Conservation (phyloP, 306 rosid species). For the Quercus ilex region DNA sequence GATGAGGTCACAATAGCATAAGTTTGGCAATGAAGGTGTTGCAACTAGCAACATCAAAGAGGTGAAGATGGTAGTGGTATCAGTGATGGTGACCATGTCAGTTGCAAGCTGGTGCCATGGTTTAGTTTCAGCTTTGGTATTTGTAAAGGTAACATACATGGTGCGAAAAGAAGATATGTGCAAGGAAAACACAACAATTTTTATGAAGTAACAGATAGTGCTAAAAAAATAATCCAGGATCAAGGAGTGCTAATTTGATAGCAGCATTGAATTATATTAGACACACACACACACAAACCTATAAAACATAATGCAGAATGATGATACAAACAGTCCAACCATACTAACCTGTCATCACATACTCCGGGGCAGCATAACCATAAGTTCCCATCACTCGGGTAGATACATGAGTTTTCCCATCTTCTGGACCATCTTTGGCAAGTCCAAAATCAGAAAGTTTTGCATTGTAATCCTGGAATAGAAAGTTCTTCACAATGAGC, state of each 20-base stretch:
- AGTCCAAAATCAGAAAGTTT: conserved; percentile 77
- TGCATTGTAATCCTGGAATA: conserved; percentile 52
- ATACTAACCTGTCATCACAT: conserved; percentile 61
- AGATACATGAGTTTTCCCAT: conserved; percentile 55
- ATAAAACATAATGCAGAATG: neutral
- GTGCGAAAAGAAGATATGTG: neutral
- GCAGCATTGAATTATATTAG: neutral
- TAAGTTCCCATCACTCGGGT: conserved; percentile 60
- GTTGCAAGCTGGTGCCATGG: too few relatives aligned
- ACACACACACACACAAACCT: neutral
- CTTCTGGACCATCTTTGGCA: conserved; percentile 59
- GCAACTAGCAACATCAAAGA: too few relatives aligned
- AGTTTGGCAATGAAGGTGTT: too few relatives aligned
- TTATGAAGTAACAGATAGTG: neutral
- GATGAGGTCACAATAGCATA: too few relatives aligned
- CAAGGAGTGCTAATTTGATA: neutral
- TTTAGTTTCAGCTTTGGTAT: too few relatives aligned
- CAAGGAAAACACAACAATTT: neutral
- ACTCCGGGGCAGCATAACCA: conserved; percentile 72
- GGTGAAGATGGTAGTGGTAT: too few relatives aligned
- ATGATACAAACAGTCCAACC: neutral
- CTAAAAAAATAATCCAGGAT: neutral
- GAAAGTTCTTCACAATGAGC: neutral
- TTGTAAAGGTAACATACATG: too few relatives aligned
- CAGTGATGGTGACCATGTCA: too few relatives aligned